Conservation (phyloP, 345 rosid genomes). For the Xanthoceras sorbifolium region DNA sequence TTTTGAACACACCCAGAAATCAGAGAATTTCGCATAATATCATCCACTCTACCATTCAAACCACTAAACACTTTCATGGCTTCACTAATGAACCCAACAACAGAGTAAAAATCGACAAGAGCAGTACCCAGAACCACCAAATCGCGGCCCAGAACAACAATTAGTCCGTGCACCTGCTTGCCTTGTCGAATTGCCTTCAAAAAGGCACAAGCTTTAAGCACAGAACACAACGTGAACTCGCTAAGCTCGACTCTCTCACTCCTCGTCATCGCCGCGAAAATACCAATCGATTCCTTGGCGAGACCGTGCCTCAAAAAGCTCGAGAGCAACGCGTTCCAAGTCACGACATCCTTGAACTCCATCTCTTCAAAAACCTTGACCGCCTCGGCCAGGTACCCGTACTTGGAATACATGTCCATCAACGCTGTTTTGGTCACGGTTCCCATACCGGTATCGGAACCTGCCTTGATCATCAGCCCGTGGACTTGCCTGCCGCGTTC, state of each 20-base stretch:
- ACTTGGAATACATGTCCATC: conserved; percentile 70
- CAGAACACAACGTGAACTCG: conserved; percentile 70
- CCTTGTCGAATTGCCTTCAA: conserved; percentile 59
- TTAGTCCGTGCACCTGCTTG: conserved; percentile 73
- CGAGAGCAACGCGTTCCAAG: conserved; percentile 79
- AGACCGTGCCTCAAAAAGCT: conserved; percentile 56
- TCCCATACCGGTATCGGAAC: conserved; percentile 50
- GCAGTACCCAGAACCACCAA: conserved; percentile 73
- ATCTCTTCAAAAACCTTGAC: conserved; percentile 55
- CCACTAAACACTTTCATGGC: conserved; percentile 58
- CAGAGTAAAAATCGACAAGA: conserved; percentile 66
- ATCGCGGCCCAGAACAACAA: conserved; percentile 68
- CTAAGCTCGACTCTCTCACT: conserved; percentile 49
- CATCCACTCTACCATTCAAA: conserved; percentile 41
- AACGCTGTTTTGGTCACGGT: conserved; percentile 65
- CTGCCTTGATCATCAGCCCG: conserved; percentile 65
- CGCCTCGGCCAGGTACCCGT: conserved; percentile 47
- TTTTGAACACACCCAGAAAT: conserved; percentile 65
- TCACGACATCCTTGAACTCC: conserved; percentile 57
- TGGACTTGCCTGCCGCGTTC: conserved; percentile 70
- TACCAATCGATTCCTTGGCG: conserved; percentile 52
- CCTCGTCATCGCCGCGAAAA: conserved; percentile 67
- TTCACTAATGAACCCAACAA: conserved; percentile 44
- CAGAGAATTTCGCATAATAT: conserved; percentile 65
- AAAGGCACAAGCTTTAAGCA: conserved; percentile 64